Evolutionary conservation across 164 flowering plant species (phyloP).

Genomic region (Liriodendron chinense): DNA sequence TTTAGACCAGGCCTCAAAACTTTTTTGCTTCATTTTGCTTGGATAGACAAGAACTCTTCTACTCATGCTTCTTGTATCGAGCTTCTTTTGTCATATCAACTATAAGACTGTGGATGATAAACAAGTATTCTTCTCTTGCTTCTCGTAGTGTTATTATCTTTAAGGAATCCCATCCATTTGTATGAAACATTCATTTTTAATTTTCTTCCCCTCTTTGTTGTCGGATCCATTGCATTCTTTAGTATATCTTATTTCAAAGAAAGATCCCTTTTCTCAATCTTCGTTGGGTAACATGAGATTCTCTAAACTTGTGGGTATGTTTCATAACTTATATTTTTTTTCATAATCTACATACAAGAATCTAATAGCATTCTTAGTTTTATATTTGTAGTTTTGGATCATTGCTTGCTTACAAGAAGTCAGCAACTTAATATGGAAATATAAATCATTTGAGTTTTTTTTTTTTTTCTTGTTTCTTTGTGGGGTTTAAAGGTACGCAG

Average conservation of each 20-base stretch:
- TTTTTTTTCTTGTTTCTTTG: neutral
- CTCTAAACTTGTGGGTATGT: neutral
- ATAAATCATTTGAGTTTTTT: neutral
- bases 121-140: too few species aligned
- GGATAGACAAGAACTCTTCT: too few species aligned
- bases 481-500: slow-evolving; percentile 60
- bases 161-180: too few species aligned
- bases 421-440: neutral
- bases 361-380: neutral
- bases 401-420: neutral
- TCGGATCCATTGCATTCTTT: neutral
- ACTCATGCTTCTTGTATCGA: too few species aligned
- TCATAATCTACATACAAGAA: neutral
- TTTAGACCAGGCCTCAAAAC: too few species aligned
- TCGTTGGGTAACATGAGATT: neutral
- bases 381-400: neutral
- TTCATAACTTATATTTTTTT: neutral
- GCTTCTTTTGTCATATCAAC: too few species aligned
- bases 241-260: neutral
- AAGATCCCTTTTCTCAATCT: neutral
- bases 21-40: too few species aligned
- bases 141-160: too few species aligned
- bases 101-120: too few species aligned
- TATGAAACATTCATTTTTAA: too few species aligned
- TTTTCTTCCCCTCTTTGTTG: neutral